Evolutionary conservation across 2,329 filamentous ascomycete genomes (phyloP), one percentile per base, ranked within the genome.

Genomic region (Pseudocercospora pini-densiflorae): DNA sequence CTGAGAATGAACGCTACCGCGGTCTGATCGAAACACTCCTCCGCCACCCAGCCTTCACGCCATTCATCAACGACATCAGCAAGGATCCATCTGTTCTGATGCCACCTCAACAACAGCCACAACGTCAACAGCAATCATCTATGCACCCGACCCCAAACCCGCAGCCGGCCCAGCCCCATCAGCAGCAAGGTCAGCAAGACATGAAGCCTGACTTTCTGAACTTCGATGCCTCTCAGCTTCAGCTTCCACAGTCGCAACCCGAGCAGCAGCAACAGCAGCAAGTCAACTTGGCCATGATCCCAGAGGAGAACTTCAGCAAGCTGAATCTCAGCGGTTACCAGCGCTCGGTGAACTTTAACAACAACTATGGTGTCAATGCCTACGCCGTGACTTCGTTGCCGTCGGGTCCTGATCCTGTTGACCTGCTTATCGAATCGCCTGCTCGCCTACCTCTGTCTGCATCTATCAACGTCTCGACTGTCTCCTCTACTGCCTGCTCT

Each of bases 201-300:
- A 69, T 72, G 59, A 78, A 77, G 71, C 73, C 72, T 27, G 80
- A 75, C 29, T 77, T 72, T 66, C 68, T 74, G 54, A 76, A 77
- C 57, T 80, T 80, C 61, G 73, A 77, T 47, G 80, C 78, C 62
- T 75, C 73, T 12, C 79, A 80, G 64, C 75, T 77, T 43, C 75
- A 76, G 64, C 69, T 77, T 23, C 75, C 76, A 51, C 68, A 68
- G 23, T 65, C 70, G 36, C 71, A 74, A 29, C 68, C 74, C 49
- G 71, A 58, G 53, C 53, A 57, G 29, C 53, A 36, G 55, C 55
- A 54, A 27, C 71, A 71, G 61, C 78, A 82, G 27, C 86, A 87
- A 65, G 81, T 94, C 70, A 89, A 89, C 75, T 91, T 97, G 86
- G 88, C 91, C 65, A 91, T 94, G 86, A 88, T 96, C 55, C 92